phyloP scores from a whole-genome alignment of 176 grass and related monocot species.

The Saccharum spontaneum region DNA sequence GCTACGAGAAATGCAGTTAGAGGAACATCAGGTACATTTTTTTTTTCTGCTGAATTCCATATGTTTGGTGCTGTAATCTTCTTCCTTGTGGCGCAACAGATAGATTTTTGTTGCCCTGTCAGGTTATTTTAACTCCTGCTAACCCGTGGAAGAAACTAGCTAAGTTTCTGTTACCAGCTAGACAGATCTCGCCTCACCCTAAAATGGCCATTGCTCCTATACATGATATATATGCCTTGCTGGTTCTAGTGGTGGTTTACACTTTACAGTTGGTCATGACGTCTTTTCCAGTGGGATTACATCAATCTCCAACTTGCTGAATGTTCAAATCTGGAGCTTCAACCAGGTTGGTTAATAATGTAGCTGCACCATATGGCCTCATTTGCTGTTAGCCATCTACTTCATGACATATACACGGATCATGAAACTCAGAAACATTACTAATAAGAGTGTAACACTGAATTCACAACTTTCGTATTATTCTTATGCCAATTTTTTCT shows the following conservation, averaged over 20 bases:
- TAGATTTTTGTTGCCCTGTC: not conserved
- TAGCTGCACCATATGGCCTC: not conserved
- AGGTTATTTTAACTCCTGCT: not conserved
- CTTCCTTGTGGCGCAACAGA: not conserved
- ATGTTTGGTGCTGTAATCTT: not conserved
- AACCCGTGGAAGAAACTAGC: not conserved
- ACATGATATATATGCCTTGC: not conserved
- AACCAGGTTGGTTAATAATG: not conserved
- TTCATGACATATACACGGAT: not conserved
- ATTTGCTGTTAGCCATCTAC: not conserved
- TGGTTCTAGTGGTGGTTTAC: not conserved
- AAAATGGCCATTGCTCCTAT: not conserved
- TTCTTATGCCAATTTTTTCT: not conserved
- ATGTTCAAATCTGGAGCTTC: not conserved
- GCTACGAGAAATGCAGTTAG: not conserved
- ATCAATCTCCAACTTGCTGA: not conserved
- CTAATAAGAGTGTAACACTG: not conserved
- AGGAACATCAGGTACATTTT: not conserved
- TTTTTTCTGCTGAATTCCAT: not conserved
- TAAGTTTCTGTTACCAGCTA: too few relatives aligned
- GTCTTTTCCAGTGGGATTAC: not conserved
- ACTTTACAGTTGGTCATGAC: not conserved
- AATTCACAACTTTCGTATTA: not conserved
- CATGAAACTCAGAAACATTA: not conserved
- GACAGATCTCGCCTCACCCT: not conserved